A percentile compares a stretch with the other conserved stretches of the same genome.
These are phyloP conservation scores for Pseudogymnoascus sp. DNA, from an alignment of 2,329 filamentous ascomycete genomes.

Conservation along the genomic window DNA sequence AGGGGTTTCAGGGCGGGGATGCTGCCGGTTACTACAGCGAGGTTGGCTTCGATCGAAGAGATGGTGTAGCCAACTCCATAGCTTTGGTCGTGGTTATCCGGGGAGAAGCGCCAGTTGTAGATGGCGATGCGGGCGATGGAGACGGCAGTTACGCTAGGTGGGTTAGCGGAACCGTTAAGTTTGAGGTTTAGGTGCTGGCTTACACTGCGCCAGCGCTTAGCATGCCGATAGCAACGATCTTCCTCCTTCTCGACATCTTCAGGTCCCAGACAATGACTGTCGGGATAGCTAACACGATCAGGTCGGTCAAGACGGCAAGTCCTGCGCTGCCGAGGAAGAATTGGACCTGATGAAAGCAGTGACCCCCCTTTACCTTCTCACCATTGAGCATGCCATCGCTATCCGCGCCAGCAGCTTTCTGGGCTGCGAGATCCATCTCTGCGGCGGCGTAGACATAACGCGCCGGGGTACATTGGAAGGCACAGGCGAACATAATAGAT, in stretches of 20 bases:
- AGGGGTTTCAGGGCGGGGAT: slow-evolving; percentile 15
- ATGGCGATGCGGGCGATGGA: slow-evolving; percentile 16
- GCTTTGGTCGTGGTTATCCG: slow-evolving; percentile 11
- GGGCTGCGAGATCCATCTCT: slow-evolving; percentile 12
- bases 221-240: slow-evolving; percentile 12
- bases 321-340: slow-evolving; percentile 18
- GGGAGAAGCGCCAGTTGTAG: slow-evolving; percentile 12
- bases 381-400: slow-evolving; percentile 17
- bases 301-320: slow-evolving; percentile 18
- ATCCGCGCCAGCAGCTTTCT: slow-evolving; percentile 8
- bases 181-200: not conserved
- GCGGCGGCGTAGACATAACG: slow-evolving; percentile 13
- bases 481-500: slow-evolving; percentile 31
- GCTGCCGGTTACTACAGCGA: slow-evolving; percentile 17
- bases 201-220: slow-evolving; percentile 14
- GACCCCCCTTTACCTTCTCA: slow-evolving; percentile 13
- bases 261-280: slow-evolving; percentile 19
- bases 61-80: slow-evolving; percentile 19
- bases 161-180: not conserved
- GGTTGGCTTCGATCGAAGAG: slow-evolving; percentile 17
- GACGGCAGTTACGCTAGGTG: slow-evolving; percentile 17
- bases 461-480: slow-evolving; percentile 32
- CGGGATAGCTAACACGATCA: slow-evolving; percentile 19
- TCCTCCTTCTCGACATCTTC: slow-evolving; percentile 15
- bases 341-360: slow-evolving; percentile 15